Base-by-base conservation (phyloP, 768 basidiomycete genomes). In the button mushroom (Agaricus bisporus) region DNA sequence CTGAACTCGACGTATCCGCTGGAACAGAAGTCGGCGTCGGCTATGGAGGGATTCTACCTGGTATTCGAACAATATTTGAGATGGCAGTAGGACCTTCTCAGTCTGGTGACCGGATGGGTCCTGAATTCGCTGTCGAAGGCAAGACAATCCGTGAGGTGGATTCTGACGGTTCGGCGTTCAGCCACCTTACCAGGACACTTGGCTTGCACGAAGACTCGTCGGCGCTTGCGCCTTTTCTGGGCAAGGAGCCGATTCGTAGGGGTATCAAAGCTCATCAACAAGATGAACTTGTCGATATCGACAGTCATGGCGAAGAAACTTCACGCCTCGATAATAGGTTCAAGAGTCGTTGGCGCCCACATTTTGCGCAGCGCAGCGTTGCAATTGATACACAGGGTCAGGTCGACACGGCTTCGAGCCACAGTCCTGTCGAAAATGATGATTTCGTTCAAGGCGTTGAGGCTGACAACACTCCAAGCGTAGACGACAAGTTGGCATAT, bases 171-270 rank as follows among this genome's bases (percentile, higher is more conserved):
- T 38, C 56, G 5, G 32, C 54, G 32, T 59, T 47, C 26, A 60
- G 51, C 39, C 66, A 70, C 59, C 57, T 79, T 29, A 70, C 66
- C 5, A 63, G 69, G 49, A 76, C 72, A 18, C 67, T 81, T 38
- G 80, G 80, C 12, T 60, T 76, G 18, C 79, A 81, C 51, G 68
- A 70, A 18, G 75, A 80, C 48, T 75, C 74, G 4, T 74, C 78
- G 17, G 73, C 77, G 5, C 66, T 81, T 29, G 80, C 79, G 4
- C 68, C 66, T 5, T 78, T 77, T 55, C 61, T 81, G 2, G 78
- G 79, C 9, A 77, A 75, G 59, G 63, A 68, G 25, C 65, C 68
- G 4, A 63, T 65, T 32, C 68, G 74, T 36, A 70, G 76, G 36
- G 63, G 68, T 45, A 78, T 81, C 47, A 70, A 66, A 46, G 71